Evolutionary conservation across 2,329 filamentous ascomycete species (phyloP).

Genomic region (Alternaria dauci): DNA sequence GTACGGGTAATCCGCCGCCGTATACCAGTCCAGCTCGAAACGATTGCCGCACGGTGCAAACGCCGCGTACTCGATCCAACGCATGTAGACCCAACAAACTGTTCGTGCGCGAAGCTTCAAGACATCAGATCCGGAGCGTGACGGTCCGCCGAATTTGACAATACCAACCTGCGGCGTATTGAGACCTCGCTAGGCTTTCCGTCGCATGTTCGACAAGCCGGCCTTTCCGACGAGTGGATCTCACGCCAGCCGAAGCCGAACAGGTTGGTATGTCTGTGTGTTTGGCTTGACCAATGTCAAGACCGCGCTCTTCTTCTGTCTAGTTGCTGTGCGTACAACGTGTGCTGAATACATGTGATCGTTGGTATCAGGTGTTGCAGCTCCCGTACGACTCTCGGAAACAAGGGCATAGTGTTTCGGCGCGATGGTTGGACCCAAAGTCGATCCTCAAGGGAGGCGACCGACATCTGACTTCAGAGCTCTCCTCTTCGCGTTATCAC

Average conservation of each 20-base stretch:
- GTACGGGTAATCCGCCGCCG: slow-evolving; percentile 58
- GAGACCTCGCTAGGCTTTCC: slow-evolving; percentile 63
- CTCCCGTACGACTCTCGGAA: slow-evolving; percentile 30
- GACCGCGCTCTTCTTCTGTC: slow-evolving; percentile 51
- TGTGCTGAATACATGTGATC: slow-evolving; percentile 36
- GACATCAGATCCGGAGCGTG: slow-evolving; percentile 49
- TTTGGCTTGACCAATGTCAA: slow-evolving; percentile 45
- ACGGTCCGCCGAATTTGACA: slow-evolving; percentile 45
- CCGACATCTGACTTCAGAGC: slow-evolving; percentile 60
- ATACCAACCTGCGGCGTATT: slow-evolving; percentile 41
- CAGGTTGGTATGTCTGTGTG: slow-evolving; percentile 55
- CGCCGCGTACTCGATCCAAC: slow-evolving; percentile 41
- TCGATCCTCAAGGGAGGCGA: slow-evolving; percentile 57
- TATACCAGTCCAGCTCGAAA: slow-evolving; percentile 13
- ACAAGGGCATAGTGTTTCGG: slow-evolving; percentile 16
- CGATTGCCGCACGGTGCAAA: slow-evolving; percentile 28
- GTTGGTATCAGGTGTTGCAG: slow-evolving; percentile 50
- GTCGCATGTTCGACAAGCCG: too few relatives aligned
- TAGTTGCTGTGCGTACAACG: slow-evolving; percentile 40
- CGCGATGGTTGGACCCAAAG: slow-evolving; percentile 60
- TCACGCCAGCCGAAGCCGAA: slow-evolving; percentile 41
- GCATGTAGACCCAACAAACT: slow-evolving; percentile 20
- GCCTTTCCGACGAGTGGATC: slow-evolving; percentile 69
- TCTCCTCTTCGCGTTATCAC: slow-evolving; percentile 55
- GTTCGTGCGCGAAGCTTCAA: slow-evolving; percentile 20